Base-by-base conservation (phyloP, 2,329 filamentous ascomycete species). In the Neospermospora avenae region DNA sequence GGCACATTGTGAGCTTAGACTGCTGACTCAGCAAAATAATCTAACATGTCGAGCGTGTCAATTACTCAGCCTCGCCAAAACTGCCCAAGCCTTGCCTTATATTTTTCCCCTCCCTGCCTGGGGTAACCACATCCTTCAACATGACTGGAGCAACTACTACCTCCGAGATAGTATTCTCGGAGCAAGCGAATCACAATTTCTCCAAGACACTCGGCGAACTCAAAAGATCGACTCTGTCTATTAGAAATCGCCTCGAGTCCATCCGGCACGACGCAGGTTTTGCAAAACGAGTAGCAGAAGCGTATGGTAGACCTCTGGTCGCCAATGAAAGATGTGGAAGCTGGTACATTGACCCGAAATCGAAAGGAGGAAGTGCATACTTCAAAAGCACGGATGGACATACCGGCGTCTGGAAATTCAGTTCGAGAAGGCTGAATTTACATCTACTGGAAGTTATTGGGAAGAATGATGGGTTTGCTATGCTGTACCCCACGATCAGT, bases 331-430 rank as follows among this genome's bases (percentile, higher is more conserved):
- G 95, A 61, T 98, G 95, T 73, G 95, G 95, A 0, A 93, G 90
- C 75, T 99, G 95, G 95, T 98, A 98, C 73, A 89, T 98, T 25
- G 76, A 79, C 35, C 87, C 87, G 0, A 74, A 74, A 7, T 70
- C 70, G 25, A 95, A 93, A 74, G 76, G 72, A 1, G 89, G 84
- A 34, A 92, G 89, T 65, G 90, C 89, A 34, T 99, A 98, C 76
- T 99, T 98, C 77, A 99, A 99, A 80, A 96, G 91, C 75, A 99
- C 95, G 1, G 95, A 99, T 76, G 95, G 95, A 0, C 95, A 99
- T 74, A 86, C 87, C 55, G 87, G 90, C 8, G 87, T 96, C 70
- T 99, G 95, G 95, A 84, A 87, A 63, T 96, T 98, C 72, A 96
- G 90, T 75, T 83, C 88, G 22, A 79, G 95, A 64, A 81, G 95